Conservation (phyloP, 306 rosid species). For the apple (Malus domestica) region DNA sequence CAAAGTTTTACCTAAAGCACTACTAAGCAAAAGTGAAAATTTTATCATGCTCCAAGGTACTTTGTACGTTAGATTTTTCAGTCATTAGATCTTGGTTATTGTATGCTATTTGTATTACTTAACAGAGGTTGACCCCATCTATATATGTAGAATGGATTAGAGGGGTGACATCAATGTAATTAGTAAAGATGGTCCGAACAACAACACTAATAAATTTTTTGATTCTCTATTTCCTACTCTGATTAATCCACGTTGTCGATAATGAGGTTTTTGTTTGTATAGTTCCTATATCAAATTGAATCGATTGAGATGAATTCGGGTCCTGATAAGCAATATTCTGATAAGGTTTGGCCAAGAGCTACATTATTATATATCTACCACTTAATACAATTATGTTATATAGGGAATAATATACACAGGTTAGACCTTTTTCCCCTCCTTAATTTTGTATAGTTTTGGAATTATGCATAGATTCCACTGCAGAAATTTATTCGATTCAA, state of each 20-base stretch:
- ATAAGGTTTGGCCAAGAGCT: background rate
- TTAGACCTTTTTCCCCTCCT: background rate
- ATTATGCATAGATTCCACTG: background rate
- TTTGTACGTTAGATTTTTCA: background rate
- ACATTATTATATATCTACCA: background rate
- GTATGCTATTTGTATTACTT: too few relatives aligned
- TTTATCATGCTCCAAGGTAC: background rate
- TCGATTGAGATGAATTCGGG: background rate
- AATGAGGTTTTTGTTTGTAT: background rate
- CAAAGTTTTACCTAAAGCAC: background rate
- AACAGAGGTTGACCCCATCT: background rate
- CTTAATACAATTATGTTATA: background rate
- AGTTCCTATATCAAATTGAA: background rate
- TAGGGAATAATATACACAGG: background rate
- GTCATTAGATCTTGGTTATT: background rate
- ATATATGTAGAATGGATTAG: background rate
- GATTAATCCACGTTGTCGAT: background rate
- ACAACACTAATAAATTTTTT: background rate
- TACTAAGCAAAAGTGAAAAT: background rate
- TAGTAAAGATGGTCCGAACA: background rate
- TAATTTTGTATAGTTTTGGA: background rate
- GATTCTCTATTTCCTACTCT: background rate
- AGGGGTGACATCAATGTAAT: background rate
- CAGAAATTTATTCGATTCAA: background rate
- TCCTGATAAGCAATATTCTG: background rate